Percentiles rank a stretch among this genome's conserved stretches.
Evolutionary conservation across 441 rosid genomes (phyloP).

Genomic region (Euphorbia corollata): DNA sequence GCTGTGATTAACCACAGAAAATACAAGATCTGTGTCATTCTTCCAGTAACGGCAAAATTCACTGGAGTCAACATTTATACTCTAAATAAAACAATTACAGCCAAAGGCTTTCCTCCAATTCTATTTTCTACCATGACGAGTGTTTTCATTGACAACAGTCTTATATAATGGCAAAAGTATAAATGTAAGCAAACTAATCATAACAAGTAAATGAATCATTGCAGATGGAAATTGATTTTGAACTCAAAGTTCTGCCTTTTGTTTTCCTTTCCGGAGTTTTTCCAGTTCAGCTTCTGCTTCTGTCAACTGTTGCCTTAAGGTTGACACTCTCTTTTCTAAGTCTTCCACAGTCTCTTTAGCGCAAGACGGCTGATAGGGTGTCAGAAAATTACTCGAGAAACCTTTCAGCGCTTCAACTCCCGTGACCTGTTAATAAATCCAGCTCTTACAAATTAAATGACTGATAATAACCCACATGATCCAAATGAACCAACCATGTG

Average conservation of each 20-base stretch:
- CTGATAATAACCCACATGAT: background rate
- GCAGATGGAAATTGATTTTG: slow-evolving; percentile 12
- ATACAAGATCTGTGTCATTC: background rate
- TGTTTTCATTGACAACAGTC: background rate
- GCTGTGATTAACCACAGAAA: background rate
- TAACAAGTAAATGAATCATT: slow-evolving; percentile 18
- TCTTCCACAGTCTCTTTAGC: slow-evolving; percentile 40
- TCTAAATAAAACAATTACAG: background rate
- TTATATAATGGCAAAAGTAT: too few species aligned
- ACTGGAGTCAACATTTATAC: background rate
- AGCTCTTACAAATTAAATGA: slow-evolving; percentile 13
- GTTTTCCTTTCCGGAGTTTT: slow-evolving; percentile 53
- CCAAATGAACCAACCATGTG: background rate
- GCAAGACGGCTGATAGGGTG: slow-evolving; percentile 49
- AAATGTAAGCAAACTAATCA: slow-evolving; percentile 1
- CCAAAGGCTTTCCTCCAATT: background rate
- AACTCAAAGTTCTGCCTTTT: slow-evolving; percentile 25
- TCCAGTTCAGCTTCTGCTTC: slow-evolving; percentile 72
- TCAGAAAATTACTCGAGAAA: slow-evolving; percentile 58
- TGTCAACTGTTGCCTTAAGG: slow-evolving; percentile 44
- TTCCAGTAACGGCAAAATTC: background rate
- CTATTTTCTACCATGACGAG: background rate
- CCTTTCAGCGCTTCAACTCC: slow-evolving; percentile 81
- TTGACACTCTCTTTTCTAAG: slow-evolving; percentile 46
- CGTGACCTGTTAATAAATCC: slow-evolving; percentile 61